These are phyloP conservation scores for Anethum foeniculum DNA, from an alignment of 140 eudicot genomes.

Conservation along the genomic window DNA sequence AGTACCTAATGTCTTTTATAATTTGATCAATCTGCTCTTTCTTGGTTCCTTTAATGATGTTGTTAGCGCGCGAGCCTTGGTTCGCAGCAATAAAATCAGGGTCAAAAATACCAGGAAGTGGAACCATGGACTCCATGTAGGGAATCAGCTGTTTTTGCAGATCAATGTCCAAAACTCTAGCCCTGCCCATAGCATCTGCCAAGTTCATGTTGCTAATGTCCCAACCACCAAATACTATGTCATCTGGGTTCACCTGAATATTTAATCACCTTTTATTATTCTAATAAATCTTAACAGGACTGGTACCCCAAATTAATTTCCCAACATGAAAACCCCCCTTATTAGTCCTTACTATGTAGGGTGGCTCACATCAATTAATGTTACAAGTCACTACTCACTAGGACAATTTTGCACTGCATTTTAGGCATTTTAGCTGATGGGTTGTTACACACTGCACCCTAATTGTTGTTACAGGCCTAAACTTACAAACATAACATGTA, in stretches of 20 bases:
- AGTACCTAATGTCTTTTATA: constrained; percentile 80
- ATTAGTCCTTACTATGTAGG: not conserved
- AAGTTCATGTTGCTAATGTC: constrained; percentile 88
- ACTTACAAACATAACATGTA: not conserved
- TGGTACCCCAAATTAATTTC: not conserved
- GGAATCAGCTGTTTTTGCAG: constrained; percentile 95
- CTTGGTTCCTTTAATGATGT: constrained; percentile 83
- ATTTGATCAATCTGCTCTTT: constrained; percentile 70
- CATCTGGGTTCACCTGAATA: constrained; percentile 84
- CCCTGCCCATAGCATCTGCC: constrained; percentile 95
- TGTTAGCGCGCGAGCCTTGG: constrained; percentile 87
- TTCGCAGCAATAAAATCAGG: constrained; percentile 98
- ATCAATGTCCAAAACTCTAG: constrained; percentile 86
- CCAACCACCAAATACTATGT: constrained; percentile 95
- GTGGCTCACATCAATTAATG: not conserved
- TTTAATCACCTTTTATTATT: no score
- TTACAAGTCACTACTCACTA: not conserved
- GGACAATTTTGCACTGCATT: not conserved
- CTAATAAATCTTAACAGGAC: not conserved
- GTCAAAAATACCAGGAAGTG: constrained; percentile 91
- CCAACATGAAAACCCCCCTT: not conserved
- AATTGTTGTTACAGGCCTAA: not conserved
- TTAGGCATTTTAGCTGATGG: not conserved
- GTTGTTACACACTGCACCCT: not conserved
- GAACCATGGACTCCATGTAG: constrained; percentile 99